phyloP scores from a whole-genome alignment of 2,329 filamentous ascomycete species.

The Paraconiothyrium sp. region DNA sequence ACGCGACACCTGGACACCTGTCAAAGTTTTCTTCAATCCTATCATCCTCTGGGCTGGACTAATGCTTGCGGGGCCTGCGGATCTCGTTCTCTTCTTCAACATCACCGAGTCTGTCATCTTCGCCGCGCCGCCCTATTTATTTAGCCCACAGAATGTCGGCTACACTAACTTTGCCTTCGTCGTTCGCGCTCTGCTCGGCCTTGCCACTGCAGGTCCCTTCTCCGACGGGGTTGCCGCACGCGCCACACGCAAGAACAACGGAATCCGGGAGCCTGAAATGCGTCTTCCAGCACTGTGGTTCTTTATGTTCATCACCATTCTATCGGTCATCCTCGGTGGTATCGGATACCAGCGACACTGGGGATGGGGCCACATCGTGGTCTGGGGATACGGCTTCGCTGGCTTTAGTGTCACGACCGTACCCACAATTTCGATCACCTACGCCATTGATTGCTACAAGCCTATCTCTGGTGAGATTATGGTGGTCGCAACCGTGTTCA shows the following conservation, averaged over 20 bases:
- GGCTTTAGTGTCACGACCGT: conserved; percentile 55
- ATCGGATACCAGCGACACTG: conserved; percentile 60
- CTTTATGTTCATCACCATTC: conserved; percentile 61
- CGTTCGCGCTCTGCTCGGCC: conserved; percentile 63
- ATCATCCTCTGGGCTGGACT: conserved; percentile 52
- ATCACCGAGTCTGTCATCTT: conserved; percentile 61
- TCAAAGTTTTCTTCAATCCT: conserved; percentile 57
- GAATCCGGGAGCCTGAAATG: conserved; percentile 68
- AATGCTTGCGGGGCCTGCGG: conserved; percentile 49
- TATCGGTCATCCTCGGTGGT: conserved; percentile 59
- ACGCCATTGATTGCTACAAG: conserved; percentile 59
- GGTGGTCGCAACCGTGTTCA: conserved; percentile 56
- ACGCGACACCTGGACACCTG: conserved; percentile 52
- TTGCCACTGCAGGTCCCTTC: conserved; percentile 64
- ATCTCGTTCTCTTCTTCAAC: conserved; percentile 60
- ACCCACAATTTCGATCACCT: conserved; percentile 56
- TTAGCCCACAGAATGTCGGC: conserved; percentile 56
- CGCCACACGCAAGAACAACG: conserved; percentile 62
- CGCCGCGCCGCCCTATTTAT: conserved; percentile 57
- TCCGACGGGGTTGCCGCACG: conserved; percentile 66
- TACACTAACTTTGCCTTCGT: conserved; percentile 60
- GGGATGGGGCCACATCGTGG: conserved; percentile 60
- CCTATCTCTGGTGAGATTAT: conserved; percentile 58
- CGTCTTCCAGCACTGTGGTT: conserved; percentile 57
- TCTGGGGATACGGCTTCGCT: conserved; percentile 59